These are phyloP conservation scores for Mitragyna speciosa DNA, from an alignment of 257 asterid genomes.

Conservation along the genomic window DNA sequence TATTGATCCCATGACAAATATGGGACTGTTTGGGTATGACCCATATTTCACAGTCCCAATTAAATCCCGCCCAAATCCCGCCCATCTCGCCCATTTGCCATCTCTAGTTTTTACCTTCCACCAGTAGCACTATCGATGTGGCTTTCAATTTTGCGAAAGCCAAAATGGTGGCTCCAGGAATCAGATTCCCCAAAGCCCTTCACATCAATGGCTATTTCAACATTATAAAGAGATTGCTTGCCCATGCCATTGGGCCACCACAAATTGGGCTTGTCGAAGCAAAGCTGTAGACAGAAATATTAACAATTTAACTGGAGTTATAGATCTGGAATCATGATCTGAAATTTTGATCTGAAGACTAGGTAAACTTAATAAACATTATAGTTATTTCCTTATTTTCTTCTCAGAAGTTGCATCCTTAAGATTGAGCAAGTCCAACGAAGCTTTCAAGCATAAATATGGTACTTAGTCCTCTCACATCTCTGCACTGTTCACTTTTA, in stretches of 20 bases:
- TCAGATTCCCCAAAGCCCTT: conserved; percentile 81
- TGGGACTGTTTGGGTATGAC: no score
- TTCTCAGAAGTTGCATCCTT: not conserved
- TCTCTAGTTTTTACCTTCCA: conserved; percentile 99
- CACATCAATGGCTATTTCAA: conserved; percentile 71
- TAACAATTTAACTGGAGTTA: conserved; percentile 7
- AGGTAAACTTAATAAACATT: not conserved
- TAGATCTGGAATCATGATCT: not conserved
- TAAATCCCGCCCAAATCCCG: no score
- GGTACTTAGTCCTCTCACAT: not conserved
- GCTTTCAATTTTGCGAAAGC: conserved; percentile 90
- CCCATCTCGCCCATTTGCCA: no score
- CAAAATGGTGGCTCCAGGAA: conserved; percentile 78
- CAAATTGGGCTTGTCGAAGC: conserved; percentile 80
- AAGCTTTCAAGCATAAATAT: not conserved
- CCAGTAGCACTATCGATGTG: conserved; percentile 75
- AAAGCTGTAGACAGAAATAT: conserved; percentile 50
- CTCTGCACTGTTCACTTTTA: not conserved
- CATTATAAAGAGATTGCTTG: conserved; percentile 76
- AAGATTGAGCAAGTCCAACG: not conserved
- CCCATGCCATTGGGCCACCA: conserved; percentile 99
- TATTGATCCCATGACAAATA: no score
- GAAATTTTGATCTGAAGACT: not conserved
- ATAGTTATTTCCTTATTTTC: not conserved
- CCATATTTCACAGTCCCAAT: no score